Percentiles rank a stretch among this genome's conserved stretches.
Conservation (phyloP, 1,284 basidiomycete genomes). For the Boletus austroedulis region DNA sequence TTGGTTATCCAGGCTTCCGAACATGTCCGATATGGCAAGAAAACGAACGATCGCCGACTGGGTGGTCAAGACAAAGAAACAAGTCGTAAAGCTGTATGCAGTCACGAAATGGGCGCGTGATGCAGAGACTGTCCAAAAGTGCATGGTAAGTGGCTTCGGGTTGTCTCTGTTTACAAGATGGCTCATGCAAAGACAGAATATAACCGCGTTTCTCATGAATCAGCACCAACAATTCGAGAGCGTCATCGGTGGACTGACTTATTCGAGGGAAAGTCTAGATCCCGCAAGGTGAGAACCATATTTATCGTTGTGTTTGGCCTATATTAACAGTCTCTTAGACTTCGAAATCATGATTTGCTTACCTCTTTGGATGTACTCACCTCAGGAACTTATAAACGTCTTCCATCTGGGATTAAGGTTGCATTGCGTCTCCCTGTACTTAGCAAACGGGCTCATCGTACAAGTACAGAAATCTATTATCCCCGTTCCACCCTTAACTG, state of each 20-base stretch:
- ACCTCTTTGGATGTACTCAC: slow-evolving; percentile 86
- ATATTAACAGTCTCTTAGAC: slow-evolving; percentile 42
- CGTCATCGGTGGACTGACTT: slow-evolving; percentile 61
- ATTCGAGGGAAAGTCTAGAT: slow-evolving; percentile 64
- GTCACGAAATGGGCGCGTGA: slow-evolving; percentile 81
- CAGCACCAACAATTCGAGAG: slow-evolving; percentile 83
- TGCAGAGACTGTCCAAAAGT: slow-evolving; percentile 76
- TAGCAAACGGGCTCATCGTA: slow-evolving; percentile 20
- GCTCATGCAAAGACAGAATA: slow-evolving; percentile 51
- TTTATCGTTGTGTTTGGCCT: not conserved
- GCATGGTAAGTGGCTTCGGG: slow-evolving; percentile 56
- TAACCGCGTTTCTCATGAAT: slow-evolving; percentile 77
- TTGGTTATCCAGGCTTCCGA: slow-evolving; percentile 60
- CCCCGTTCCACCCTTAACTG: slow-evolving; percentile 61
- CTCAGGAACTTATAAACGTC: slow-evolving; percentile 75
- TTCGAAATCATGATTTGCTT: slow-evolving; percentile 86
- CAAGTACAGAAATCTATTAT: slow-evolving; percentile 60
- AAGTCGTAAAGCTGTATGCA: slow-evolving; percentile 86
- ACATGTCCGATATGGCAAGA: slow-evolving; percentile 76
- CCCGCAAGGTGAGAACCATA: slow-evolving; percentile 54
- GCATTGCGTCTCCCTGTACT: slow-evolving; percentile 18
- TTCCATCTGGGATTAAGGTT: slow-evolving; percentile 79
- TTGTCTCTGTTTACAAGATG: not conserved
- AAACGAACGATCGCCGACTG: slow-evolving; percentile 84
- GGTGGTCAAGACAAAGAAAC: slow-evolving; percentile 84